Base-by-base conservation (phyloP, 2,329 filamentous ascomycete species). In the Diaporthe sp. region DNA sequence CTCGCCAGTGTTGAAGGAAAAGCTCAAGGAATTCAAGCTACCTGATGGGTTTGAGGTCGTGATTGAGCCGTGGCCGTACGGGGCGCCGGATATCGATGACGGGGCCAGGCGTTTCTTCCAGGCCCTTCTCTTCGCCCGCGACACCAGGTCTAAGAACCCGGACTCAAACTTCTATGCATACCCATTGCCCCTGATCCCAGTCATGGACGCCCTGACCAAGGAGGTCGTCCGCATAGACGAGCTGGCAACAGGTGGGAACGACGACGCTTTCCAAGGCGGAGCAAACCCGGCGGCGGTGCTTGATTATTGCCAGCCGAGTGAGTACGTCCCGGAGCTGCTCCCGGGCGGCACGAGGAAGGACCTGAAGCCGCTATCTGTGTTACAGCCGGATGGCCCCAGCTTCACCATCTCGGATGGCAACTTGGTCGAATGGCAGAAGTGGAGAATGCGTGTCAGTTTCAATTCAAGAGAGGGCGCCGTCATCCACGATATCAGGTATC, bases 211-310 rank as follows among this genome's bases (percentile, higher is more conserved):
- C 2, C 19, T 9, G 2, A 55, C 9, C 66, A 44, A n/a, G n/a
- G n/a, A 87, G 74, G 85, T 89, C 35, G 17, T 55, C 3, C 51
- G 51, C 15, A 15, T 55, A 1, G 51, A 55, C 2, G 51, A 55
- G 27, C 51, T 55, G 15, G 51, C 51, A 3, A 55, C 51, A 2
- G 51, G 51, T 8, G 51, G 25, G 6, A 19, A 19, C 8, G 27
- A 30, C 2, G 27, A 55, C n/a, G n/a, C n/a, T n/a, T n/a, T n/a
- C n/a, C 22, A 19, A 4, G 51, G 27, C 6, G 25, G 9, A 27
- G 25, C 51, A 27, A 32, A 9, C 27, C 51, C 51, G 10, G 51
- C 9, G 13, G 51, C 32, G n/a, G 39, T 17, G n/a, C n/a, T 73
- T 32, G 84, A 19, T 4, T 27, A 55, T 32, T 55, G 51, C 25